Evolutionary conservation across 2,329 filamentous ascomycete species (phyloP).

Genomic region (Botrytis deweyae): DNA sequence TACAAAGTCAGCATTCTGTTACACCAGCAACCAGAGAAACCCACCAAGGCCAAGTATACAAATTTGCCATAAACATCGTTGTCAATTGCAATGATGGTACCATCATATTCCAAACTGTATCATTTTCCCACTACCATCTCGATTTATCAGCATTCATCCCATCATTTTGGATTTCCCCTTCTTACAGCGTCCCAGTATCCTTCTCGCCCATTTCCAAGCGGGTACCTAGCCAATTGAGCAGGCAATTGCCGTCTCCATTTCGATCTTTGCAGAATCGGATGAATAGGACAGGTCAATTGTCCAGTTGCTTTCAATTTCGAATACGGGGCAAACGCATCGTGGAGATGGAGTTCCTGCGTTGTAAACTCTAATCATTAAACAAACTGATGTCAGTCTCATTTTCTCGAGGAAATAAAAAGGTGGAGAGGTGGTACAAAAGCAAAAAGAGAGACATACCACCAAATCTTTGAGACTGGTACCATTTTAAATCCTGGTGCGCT

Average conservation of each 20-base stretch:
- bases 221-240: slow-evolving; percentile 7
- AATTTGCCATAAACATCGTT: slow-evolving; percentile 11
- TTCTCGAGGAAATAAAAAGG: rapidly evolving
- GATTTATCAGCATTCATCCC: background rate
- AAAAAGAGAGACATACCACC: background rate
- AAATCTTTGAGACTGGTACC: slow-evolving; percentile 14
- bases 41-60: slow-evolving; percentile 16
- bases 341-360: background rate
- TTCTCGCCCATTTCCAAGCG: slow-evolving; percentile 7
- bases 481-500: slow-evolving; percentile 6
- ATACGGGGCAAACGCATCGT: slow-evolving; percentile 12
- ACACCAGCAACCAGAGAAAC: rapidly evolving
- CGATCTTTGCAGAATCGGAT: slow-evolving; percentile 10
- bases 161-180: rapidly evolving
- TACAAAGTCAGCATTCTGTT: background rate
- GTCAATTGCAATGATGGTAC: background rate
- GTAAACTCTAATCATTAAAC: background rate
- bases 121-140: slow-evolving; percentile 7
- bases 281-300: background rate
- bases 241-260: slow-evolving; percentile 10
- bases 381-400: background rate
- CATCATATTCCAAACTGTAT: slow-evolving; percentile 18
- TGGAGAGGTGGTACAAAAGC: background rate
- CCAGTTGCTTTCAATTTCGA: background rate
- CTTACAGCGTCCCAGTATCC: slow-evolving; percentile 20